These are phyloP conservation scores for Mortierella sp. DNA, from an alignment of 371 early-diverging fungal genomes.

Conservation along the genomic window DNA sequence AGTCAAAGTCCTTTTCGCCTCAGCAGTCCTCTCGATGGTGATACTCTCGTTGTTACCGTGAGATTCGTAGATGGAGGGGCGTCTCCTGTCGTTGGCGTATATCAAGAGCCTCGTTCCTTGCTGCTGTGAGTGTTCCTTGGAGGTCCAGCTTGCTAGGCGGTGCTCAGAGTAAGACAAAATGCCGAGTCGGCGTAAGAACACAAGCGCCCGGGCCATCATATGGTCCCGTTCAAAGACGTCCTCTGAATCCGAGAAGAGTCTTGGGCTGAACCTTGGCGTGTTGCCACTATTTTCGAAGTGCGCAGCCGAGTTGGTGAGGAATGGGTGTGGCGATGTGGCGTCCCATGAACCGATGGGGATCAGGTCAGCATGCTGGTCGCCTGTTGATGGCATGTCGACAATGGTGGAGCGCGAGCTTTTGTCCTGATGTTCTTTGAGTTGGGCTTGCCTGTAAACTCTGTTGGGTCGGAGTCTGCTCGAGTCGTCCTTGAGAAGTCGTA, in stretches of 20 bases:
- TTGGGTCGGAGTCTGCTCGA: neutral
- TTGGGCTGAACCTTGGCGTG: neutral
- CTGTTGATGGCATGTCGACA: neutral
- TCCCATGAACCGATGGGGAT: slow-evolving; percentile 50
- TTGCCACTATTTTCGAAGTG: neutral
- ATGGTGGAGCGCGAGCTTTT: neutral
- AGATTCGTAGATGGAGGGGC: neutral
- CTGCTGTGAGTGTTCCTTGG: neutral
- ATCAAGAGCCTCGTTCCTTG: slow-evolving; percentile 20
- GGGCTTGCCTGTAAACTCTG: neutral
- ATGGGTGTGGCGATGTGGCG: neutral
- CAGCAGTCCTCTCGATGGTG: neutral
- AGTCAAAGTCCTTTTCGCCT: slow-evolving; percentile 12
- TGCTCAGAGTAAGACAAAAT: slow-evolving; percentile 7
- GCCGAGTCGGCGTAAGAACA: slow-evolving; percentile 1
- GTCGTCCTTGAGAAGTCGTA: neutral
- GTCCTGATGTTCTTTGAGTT: neutral
- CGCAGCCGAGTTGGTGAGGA: neutral
- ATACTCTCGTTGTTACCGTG: neutral
- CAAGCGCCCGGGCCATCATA: slow-evolving; percentile 16
- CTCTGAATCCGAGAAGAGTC: neutral
- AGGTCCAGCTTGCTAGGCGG: neutral
- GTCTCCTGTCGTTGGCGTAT: slow-evolving; percentile 17
- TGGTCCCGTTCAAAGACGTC: neutral
- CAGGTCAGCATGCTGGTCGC: neutral